Conservation (phyloP, 371 early-diverging fungal species). For the Syncephalastrum racemosum region DNA sequence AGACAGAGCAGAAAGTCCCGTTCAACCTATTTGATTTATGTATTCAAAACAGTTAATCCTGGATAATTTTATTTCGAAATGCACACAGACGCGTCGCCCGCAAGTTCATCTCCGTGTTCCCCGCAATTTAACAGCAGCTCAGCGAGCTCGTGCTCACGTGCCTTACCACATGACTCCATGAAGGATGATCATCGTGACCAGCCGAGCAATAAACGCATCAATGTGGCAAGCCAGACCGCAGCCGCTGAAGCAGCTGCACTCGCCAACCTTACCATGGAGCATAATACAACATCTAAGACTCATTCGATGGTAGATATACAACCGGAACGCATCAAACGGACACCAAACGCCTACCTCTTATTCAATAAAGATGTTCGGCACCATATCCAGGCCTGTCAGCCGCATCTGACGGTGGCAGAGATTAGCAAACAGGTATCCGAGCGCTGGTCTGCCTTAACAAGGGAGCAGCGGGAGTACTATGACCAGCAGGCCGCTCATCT, state of each 20-base stretch:
- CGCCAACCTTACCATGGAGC: conserved; percentile 6
- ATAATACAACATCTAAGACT: not conserved
- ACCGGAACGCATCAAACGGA: conserved; percentile 51
- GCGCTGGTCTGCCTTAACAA: conserved; percentile 48
- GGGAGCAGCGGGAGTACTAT: conserved; percentile 40
- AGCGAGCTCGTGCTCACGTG: too few relatives aligned
- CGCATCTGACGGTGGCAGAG: conserved; percentile 57
- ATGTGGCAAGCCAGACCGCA: conserved; percentile 14
- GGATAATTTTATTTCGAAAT: too few relatives aligned
- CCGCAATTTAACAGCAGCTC: too few relatives aligned
- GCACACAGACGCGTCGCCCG: too few relatives aligned
- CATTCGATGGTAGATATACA: not conserved
- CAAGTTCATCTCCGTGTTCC: too few relatives aligned
- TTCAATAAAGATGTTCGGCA: conserved; percentile 67
- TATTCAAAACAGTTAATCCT: too few relatives aligned
- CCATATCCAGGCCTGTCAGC: conserved; percentile 51
- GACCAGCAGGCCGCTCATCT: conserved; percentile 47
- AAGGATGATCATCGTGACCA: too few relatives aligned
- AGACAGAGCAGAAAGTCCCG: too few relatives aligned
- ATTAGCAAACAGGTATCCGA: conserved; percentile 61
- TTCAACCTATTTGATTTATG: too few relatives aligned
- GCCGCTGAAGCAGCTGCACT: conserved; percentile 19
- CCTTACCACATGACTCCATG: too few relatives aligned
- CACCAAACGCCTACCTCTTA: conserved; percentile 66
- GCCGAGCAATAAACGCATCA: not conserved